Conservation (phyloP, 2,329 filamentous ascomycete genomes). For the Ophiostoma quercus region DNA sequence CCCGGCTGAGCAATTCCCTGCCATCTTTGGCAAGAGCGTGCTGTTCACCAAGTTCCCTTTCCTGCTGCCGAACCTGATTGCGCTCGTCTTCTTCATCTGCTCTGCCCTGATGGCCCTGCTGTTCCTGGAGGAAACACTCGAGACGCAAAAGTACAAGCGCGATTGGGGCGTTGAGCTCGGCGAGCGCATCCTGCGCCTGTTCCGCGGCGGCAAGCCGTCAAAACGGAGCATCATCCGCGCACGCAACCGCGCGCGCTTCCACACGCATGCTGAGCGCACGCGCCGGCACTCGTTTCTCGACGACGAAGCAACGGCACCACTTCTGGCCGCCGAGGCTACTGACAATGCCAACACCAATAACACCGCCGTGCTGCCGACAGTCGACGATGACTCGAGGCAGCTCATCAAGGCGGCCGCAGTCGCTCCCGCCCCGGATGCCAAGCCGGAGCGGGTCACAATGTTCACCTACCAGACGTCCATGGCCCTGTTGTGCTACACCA, state of each 20-base stretch:
- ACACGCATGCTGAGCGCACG: conserved; percentile 20
- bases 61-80: conserved; percentile 74
- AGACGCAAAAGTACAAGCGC: conserved; percentile 58
- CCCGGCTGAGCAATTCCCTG: conserved; percentile 68
- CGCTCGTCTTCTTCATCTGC: conserved; percentile 68
- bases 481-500: conserved; percentile 65
- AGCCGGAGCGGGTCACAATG: conserved; percentile 24
- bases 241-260: conserved; percentile 4
- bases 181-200: conserved; percentile 49
- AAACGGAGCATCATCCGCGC: conserved; percentile 8
- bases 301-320: conserved; percentile 52
- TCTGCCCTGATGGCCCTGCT: conserved; percentile 69
- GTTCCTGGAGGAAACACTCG: conserved; percentile 83
- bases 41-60: conserved; percentile 78
- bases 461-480: conserved; percentile 34
- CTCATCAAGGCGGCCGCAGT: conserved; percentile 14
- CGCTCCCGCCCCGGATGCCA: not conserved
- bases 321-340: conserved; percentile 40
- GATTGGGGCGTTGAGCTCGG: conserved; percentile 77
- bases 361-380: not conserved
- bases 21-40: conserved; percentile 58
- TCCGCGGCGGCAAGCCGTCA: conserved; percentile 27
- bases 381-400: conserved; percentile 26
- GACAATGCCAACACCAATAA: not conserved
- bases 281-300: conserved; percentile 40